A percentile compares a stretch with the other conserved stretches of the same genome.
Evolutionary conservation across 2,329 filamentous ascomycete species (phyloP).

Genomic region (Xylaria sp.): DNA sequence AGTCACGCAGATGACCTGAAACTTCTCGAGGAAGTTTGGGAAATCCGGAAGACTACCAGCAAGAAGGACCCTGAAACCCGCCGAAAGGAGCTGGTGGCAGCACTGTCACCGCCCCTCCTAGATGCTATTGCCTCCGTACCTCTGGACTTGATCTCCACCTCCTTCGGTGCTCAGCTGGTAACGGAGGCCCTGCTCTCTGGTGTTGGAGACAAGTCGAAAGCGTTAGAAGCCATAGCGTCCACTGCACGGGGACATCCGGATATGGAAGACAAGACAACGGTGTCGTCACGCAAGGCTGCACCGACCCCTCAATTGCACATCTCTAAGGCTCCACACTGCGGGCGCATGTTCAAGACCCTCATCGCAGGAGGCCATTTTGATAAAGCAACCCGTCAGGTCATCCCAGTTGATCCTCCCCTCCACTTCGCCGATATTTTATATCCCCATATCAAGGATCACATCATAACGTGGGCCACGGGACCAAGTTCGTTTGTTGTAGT

Average conservation of each 20-base stretch:
- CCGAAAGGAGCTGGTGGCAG: constrained; percentile 73
- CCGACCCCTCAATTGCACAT: constrained; percentile 53
- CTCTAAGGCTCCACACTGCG: constrained; percentile 64
- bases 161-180: constrained; percentile 86
- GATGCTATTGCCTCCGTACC: constrained; percentile 71
- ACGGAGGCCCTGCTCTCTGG: constrained; percentile 78
- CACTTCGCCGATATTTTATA: constrained; percentile 84
- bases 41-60: constrained; percentile 79
- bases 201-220: constrained; percentile 74
- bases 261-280: constrained; percentile 41
- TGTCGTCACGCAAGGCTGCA: constrained; percentile 41
- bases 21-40: constrained; percentile 75
- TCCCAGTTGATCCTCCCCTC: constrained; percentile 74
- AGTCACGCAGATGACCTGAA: constrained; percentile 68
- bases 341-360: constrained; percentile 86
- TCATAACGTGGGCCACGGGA: constrained; percentile 84
- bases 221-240: constrained; percentile 70
- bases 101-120: constrained; percentile 75
- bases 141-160: constrained; percentile 68
- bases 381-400: constrained; percentile 68
- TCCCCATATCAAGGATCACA: constrained; percentile 71
- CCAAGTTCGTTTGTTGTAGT: constrained; percentile 86
- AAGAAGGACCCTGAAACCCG: constrained; percentile 86
- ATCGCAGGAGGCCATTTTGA: constrained; percentile 90
- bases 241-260: constrained; percentile 61